These are phyloP conservation scores for Xerocomellus chrysenteron DNA, from an alignment of 768 basidiomycete genomes.

Conservation along the genomic window DNA sequence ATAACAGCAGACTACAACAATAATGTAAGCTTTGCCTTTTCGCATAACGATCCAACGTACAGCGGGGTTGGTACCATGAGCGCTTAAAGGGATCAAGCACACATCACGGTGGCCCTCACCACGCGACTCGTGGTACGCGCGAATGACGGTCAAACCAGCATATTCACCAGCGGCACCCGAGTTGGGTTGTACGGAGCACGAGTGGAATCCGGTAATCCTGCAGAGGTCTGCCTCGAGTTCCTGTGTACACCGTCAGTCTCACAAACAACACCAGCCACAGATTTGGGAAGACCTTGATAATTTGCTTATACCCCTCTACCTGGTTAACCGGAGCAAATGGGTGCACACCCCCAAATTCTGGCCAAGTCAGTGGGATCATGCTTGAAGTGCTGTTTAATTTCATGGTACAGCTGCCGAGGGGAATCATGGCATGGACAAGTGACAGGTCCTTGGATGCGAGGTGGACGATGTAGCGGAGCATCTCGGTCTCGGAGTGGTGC, in stretches of 20 bases:
- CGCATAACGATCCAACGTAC: constrained; percentile 43
- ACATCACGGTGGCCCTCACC: constrained; percentile 85
- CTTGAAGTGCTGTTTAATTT: constrained; percentile 98
- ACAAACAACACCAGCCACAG: neutral
- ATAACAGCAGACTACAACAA: constrained; percentile 83
- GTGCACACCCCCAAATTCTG: constrained; percentile 86
- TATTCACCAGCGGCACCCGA: constrained; percentile 99
- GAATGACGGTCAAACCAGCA: constrained; percentile 90
- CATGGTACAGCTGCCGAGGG: constrained; percentile 95
- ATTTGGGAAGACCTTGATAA: constrained; percentile 61
- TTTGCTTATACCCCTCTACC: constrained; percentile 78
- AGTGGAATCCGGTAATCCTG: constrained; percentile 94
- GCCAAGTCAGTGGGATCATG: constrained; percentile 96
- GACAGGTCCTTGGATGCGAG: constrained; percentile 94
- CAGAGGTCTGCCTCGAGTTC: constrained; percentile 91
- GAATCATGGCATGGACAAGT: constrained; percentile 95
- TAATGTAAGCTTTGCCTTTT: constrained; percentile 14
- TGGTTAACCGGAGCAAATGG: constrained; percentile 92
- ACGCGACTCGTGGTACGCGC: constrained; percentile 89
- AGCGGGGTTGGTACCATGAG: constrained; percentile 98
- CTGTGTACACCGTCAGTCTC: constrained; percentile 37
- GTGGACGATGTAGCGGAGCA: constrained; percentile 95
- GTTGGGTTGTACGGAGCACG: constrained; percentile 97
- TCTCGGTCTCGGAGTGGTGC: constrained; percentile 97
- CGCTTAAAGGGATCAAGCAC: constrained; percentile 92